Base-by-base conservation (phyloP, 2,329 filamentous ascomycete species). In the Didymella lethalis region DNA sequence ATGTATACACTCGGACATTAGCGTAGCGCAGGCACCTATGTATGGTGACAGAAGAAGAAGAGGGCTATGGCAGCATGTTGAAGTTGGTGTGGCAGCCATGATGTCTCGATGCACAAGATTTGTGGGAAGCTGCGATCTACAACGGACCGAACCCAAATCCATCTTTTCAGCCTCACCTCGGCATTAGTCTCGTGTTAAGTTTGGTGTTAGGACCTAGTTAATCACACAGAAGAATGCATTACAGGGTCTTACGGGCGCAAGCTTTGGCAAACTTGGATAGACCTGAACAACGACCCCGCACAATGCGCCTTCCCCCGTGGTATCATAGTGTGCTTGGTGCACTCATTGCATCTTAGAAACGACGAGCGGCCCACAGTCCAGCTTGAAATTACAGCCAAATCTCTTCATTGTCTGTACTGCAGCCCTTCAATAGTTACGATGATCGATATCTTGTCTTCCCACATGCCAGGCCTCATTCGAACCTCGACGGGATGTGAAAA, bases 371-470 rank as follows among this genome's bases (percentile, higher is more conserved):
- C 4, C 14, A 34, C 14, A 8, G 8, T 34, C 14, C 32, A 34
- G 12, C 4, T 34, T 34, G 29, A 11, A 12, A 11, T 12, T 12
- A 29, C 29, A 11, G 29, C 10, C 29, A 3, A 31, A 14, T 32
- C 8, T 16, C 4, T 36, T 43, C 40, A 43, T 7, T 12, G 11
- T 10, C 28, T 40, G 26, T 47, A 47, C 6, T 47, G 44, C 12
- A 47, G 29, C n/a, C 44, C 44, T 11, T 47, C 44, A 18, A 34
- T 47, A 4, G 18, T 47, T 16, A 47, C 44, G 11, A 46, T 46
- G 26, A 46, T 31, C n/a, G 44, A 46, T 46, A 46, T 32, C 10
- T 32, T 29, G 28, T 46, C 44, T 8, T 46, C n/a, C 44, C 44
- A 29, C 44, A 46, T 46, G 12, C 44, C 28, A 20, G 44, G 44